Evolutionary conservation across 1,284 basidiomycete species (phyloP), one percentile per base, ranked within the genome.

Genomic region (Ceratobasidium sp.): DNA sequence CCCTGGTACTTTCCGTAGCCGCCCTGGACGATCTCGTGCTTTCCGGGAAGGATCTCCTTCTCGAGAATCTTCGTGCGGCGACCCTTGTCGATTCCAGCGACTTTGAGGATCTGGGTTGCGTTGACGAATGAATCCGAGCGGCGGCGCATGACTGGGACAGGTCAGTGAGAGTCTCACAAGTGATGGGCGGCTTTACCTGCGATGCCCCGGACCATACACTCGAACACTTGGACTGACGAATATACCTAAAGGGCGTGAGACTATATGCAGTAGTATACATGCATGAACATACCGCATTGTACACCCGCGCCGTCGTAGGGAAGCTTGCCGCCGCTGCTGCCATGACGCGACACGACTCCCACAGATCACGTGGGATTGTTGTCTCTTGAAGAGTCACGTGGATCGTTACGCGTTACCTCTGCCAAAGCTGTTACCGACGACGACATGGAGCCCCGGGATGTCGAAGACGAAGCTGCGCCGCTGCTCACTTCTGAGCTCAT

Each of bases 1-100:
- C 98, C 98, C 84, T 99, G 98, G 84, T 99, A 99, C 86, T 98
- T 98, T 56, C 98, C 98, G 82, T 99, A 99, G 53, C 98, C 98
- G 64, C 98, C 98, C 84, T 99, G 98, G 13, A 99, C 96, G 84
- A 99, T 99, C 85, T 99, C 97, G 84, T 99, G 97, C 84, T 95
- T 93, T 68, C 97, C 97, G 60, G 94, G 93, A 53, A 97, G 89
- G 79, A 99, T 95, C 86, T 99, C 97, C 84, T 97, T 98, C 86
- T 99, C 98, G 47, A 99, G 88, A 77, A 99, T 98, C 89, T 98
- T 98, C 28, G 97, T 99, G 56, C 98, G 89, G 51, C 94, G 90
- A 2, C 96, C 96, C 85, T 99, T 99, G 85, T 98, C 96, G 77
- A 99, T 93, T 54, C 98, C 98, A 8, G 98, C 98, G 54, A 99